A percentile compares a stretch with the other conserved stretches of the same genome.
phyloP scores from a whole-genome alignment of 768 basidiomycete species.

The Tricholoma bakamatsutake region DNA sequence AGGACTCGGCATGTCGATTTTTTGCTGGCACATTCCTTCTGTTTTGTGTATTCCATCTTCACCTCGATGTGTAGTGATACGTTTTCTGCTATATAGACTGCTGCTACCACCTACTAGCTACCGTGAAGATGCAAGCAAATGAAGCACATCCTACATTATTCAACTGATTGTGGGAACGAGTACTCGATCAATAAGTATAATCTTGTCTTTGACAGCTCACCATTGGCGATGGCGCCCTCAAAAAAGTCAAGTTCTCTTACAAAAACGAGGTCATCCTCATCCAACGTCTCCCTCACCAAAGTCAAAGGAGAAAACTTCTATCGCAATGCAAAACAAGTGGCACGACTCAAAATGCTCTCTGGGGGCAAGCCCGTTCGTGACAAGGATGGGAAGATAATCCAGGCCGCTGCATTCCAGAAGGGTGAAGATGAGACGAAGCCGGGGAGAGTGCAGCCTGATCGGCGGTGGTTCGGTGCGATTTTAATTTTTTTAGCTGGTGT shows the following conservation, averaged over 20 bases:
- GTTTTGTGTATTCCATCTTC: background rate
- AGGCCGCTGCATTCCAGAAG: constrained; percentile 95
- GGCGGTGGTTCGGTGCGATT: constrained; percentile 91
- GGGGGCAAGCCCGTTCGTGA: constrained; percentile 90
- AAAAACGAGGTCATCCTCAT: constrained; percentile 42
- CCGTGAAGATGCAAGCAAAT: too few species aligned
- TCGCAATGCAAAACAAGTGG: constrained; percentile 87
- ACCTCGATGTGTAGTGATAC: too few species aligned
- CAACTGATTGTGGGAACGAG: constrained; percentile 10
- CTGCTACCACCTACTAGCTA: too few species aligned
- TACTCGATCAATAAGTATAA: background rate
- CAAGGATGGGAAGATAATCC: constrained; percentile 84
- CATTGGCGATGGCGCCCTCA: constrained; percentile 32
- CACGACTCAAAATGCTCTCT: constrained; percentile 84
- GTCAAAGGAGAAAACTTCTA: constrained; percentile 98
- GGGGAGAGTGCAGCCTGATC: constrained; percentile 90
- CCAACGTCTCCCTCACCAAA: constrained; percentile 53
- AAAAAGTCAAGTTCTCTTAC: constrained; percentile 31
- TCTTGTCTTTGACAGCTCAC: background rate
- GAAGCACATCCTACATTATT: background rate
- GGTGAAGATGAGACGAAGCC: constrained; percentile 88
- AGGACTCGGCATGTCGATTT: constrained; percentile 64
- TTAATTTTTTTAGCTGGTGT: constrained; percentile 2
- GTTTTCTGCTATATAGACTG: background rate
- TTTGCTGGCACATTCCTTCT: constrained; percentile 41